Evolutionary conservation across 2,329 filamentous ascomycete genomes (phyloP).

Genomic region (Cladosporium oxysporum): DNA sequence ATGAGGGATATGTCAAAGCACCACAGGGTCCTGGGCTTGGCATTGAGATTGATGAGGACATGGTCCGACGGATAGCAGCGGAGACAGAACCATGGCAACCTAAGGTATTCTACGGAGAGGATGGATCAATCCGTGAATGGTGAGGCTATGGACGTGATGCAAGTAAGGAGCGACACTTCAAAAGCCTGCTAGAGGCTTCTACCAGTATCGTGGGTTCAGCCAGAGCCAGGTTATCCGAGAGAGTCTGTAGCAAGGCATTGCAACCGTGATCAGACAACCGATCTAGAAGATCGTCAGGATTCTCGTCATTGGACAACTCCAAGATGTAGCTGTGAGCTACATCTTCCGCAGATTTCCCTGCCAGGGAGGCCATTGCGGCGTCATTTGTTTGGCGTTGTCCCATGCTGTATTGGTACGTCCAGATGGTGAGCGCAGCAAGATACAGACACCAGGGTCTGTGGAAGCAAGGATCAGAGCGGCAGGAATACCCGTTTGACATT

Average conservation of each 20-base stretch:
- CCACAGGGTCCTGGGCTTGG: conserved; percentile 28
- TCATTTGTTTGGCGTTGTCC: not conserved
- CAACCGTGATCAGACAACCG: conserved; percentile 73
- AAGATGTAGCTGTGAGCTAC: not conserved
- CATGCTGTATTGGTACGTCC: conserved; percentile 84
- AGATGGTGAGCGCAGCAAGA: conserved; percentile 84
- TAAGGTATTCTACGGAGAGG: conserved; percentile 66
- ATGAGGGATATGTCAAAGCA: conserved; percentile 27
- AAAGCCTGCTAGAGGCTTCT: conserved; percentile 76
- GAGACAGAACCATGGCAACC: conserved; percentile 64
- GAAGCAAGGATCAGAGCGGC: conserved; percentile 79
- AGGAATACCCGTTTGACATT: conserved; percentile 60
- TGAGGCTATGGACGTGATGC: conserved; percentile 34
- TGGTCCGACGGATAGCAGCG: conserved; percentile 59
- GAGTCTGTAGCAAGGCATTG: conserved; percentile 73
- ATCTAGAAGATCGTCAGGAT: not conserved
- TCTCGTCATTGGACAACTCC: not conserved
- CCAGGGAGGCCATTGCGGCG: no score
- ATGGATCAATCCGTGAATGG: conserved; percentile 68
- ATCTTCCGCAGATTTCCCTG: not conserved
- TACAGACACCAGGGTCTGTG: conserved; percentile 93
- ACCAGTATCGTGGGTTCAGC: conserved; percentile 87
- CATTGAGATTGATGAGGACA: conserved; percentile 58
- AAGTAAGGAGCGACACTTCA: conserved; percentile 72
- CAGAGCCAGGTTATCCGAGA: conserved; percentile 76